Conservation (phyloP, 495 filamentous ascomycete species). For the Podospora tetraspora region DNA sequence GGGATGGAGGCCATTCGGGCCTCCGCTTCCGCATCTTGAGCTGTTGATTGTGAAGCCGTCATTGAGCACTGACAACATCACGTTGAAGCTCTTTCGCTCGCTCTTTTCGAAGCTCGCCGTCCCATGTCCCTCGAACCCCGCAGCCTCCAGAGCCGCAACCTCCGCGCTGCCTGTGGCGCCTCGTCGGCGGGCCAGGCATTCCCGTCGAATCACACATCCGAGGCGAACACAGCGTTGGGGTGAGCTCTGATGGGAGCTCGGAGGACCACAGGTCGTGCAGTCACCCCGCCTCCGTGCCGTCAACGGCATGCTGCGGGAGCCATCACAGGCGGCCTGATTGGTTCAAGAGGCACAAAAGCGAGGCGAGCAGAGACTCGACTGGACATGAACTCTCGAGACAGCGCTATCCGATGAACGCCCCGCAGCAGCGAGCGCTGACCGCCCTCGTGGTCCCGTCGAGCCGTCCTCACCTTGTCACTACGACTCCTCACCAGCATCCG, state of each 20-base stretch:
- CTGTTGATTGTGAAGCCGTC: background rate
- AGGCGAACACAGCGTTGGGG: slow-evolving; percentile 9
- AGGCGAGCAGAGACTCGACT: slow-evolving; percentile 19
- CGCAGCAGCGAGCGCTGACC: background rate
- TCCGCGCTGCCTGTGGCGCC: background rate
- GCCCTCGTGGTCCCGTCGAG: background rate
- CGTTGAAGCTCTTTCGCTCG: background rate
- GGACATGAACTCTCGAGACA: slow-evolving; percentile 7
- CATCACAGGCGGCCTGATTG: slow-evolving; percentile 20
- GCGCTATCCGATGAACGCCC: slow-evolving; percentile 3
- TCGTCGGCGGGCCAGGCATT: background rate
- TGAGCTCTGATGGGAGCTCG: slow-evolving; percentile 1
- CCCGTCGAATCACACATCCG: slow-evolving; percentile 3
- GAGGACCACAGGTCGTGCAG: slow-evolving; percentile 15
- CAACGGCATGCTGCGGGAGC: slow-evolving; percentile 13
- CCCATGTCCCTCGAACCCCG: background rate
- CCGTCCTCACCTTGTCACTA: slow-evolving; percentile 1
- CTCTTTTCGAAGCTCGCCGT: background rate
- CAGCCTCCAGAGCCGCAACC: slow-evolving; percentile 3
- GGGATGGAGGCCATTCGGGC: background rate
- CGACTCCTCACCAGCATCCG: background rate
- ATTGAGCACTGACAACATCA: background rate
- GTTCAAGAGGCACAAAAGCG: slow-evolving; percentile 16
- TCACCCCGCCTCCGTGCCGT: slow-evolving; percentile 15
- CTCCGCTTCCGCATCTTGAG: background rate